phyloP scores from a whole-genome alignment of 1,139 yeast genomes.

The Hemisphaericaspora subhashii region DNA sequence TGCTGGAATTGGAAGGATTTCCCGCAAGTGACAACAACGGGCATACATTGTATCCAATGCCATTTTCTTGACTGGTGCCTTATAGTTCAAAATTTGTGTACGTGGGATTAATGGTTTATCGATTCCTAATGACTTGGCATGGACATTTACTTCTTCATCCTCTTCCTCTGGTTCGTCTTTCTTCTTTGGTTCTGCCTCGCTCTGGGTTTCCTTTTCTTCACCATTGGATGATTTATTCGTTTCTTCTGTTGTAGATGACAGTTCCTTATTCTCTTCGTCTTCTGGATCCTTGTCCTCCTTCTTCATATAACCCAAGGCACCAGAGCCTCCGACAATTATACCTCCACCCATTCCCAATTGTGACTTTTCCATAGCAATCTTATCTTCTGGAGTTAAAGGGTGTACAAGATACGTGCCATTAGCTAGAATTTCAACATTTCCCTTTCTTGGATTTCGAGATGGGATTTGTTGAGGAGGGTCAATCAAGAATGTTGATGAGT shows the following conservation, averaged over 20 bases:
- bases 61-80: slow-evolving; percentile 44
- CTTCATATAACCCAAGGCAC: slow-evolving; percentile 49
- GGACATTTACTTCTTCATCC: slow-evolving; percentile 43
- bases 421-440: slow-evolving; percentile 64
- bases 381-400: slow-evolving; percentile 63
- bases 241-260: slow-evolving; percentile 12
- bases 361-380: slow-evolving; percentile 41
- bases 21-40: slow-evolving; percentile 73
- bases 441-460: slow-evolving; percentile 62
- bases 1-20: slow-evolving; percentile 74
- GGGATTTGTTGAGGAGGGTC: slow-evolving; percentile 77
- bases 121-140: slow-evolving; percentile 43
- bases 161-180: slow-evolving; percentile 24
- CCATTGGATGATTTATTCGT: slow-evolving; percentile 12
- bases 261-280: slow-evolving; percentile 15
- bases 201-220: slow-evolving; percentile 23
- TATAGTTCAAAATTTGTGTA: slow-evolving; percentile 23
- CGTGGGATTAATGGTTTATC: slow-evolving; percentile 50
- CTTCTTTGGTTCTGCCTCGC: too few relatives aligned
- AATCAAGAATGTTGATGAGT: slow-evolving; percentile 66
- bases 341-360: slow-evolving; percentile 63
- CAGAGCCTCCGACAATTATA: slow-evolving; percentile 77
- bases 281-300: slow-evolving; percentile 16
- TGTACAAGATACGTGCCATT: slow-evolving; percentile 63
- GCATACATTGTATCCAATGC: slow-evolving; percentile 68